Base-by-base conservation (phyloP, 129 eudicot species). In the Chrysanthemum makinoi region DNA sequence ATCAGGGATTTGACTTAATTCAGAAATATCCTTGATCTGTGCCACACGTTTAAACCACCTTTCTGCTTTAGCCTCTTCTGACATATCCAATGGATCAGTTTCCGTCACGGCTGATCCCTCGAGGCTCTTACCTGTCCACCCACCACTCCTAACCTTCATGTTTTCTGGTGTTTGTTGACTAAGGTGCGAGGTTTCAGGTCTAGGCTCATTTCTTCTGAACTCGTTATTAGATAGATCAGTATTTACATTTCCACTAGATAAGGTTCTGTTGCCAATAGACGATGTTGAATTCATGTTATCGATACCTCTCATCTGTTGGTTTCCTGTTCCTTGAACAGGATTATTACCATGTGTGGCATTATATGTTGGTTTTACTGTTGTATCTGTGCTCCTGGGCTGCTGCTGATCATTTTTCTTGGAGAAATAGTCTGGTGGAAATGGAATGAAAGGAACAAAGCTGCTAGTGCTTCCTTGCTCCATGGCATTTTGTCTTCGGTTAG, bases 1-100 rank as follows among this genome's bases (percentile, higher is more conserved):
- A 75, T 94, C 98, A 0, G 98, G 98, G 22, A 93, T 93, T 78
- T 93, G 88, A 63, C 98, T 93, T 44, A 89, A 80, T 76, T 93
- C 98, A 7, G 91, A 85, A 14, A 89, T 87, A 77, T 93, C 96
- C 69, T 93, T 93, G 16, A 94, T 94, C 72, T 94, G 98, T 24
- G 98, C 96, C n/a, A 87, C 98, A 24, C 98, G 91, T 35, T 79
- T 62, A 74, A 94, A 94, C 96, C 97, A 94, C 65, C 97, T 80
- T 68, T 94, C 96, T 13, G 96, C 87, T 75, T 89, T 94, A 5
- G 98, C 98, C 80, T 90, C 98, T 77, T 94, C 98, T 0, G 98
- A 94, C 98, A 89, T 94, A 82, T 89, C 98, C 51, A 94, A 66
- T 0, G 89, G 96, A 58, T 90, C 96, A 1, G 87, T 59, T 77